Evolutionary conservation across 371 early-diverging fungal species (phyloP), one percentile per base, ranked within the genome.

Genomic region (Phascolomyces articulosus): DNA sequence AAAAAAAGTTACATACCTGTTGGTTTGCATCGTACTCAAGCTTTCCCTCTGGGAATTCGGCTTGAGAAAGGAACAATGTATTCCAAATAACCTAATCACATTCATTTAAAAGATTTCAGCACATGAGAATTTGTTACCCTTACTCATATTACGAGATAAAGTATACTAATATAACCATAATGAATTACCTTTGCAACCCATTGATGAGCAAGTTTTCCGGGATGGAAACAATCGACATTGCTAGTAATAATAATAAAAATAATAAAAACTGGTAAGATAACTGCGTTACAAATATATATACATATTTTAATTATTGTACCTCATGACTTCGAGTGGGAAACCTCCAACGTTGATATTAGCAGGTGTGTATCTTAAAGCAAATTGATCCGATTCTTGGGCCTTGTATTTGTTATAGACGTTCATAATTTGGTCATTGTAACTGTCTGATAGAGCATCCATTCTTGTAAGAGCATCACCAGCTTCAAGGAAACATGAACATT

Each of bases 191-290:
- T 68, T 18, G 68, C 63, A n/a, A 68, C 40, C 68, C 68, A 68
- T 54, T 63, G 41, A 26, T 68, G 68, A 4, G 57, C 48, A 27
- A 57, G 51, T n/a, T 55, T 34, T 9, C 53, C 58, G 2, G 68
- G 68, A 34, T 68, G 68, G 60, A 68, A 63, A 11, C 64, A 68
- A 34, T 68, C 68, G 21, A 63, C 23, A 16, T 68, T 68, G 47
- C 68, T 68, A 21, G n/a, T n/a, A 7, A 47, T 18, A 10, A 9
- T 34, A 21, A 20, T 20, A 40, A 20, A 8, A 23, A 3, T 18
- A 3, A 3, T 48, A 0, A 48, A n/a, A n/a, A n/a, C n/a, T n/a
- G n/a, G n/a, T n/a, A n/a, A n/a, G n/a, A n/a, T n/a, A n/a, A n/a
- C n/a, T n/a, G n/a, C n/a, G n/a, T n/a, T n/a, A n/a, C n/a, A n/a